Evolutionary conservation across 2,329 filamentous ascomycete species (phyloP).

Genomic region (Eurotiales sp.): DNA sequence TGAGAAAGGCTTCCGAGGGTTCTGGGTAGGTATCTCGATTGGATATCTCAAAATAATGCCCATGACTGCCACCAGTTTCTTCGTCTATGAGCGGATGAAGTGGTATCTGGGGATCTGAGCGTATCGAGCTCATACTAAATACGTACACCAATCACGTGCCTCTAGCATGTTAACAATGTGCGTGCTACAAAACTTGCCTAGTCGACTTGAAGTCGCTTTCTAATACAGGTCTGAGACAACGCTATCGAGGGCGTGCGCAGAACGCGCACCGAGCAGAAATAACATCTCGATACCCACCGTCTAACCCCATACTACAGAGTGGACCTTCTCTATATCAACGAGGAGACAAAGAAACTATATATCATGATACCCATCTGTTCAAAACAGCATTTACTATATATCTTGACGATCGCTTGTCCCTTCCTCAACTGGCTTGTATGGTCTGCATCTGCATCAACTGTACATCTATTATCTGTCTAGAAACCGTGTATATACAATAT

Average conservation of each 20-base stretch:
- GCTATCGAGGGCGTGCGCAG: no score
- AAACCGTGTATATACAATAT: background rate
- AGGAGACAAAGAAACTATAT: background rate
- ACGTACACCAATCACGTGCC: background rate
- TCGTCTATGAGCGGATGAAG: constrained; percentile 64
- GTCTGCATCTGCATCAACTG: background rate
- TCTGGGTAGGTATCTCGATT: constrained; percentile 90
- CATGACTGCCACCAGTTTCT: constrained; percentile 72
- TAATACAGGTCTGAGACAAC: no score
- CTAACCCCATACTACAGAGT: no score
- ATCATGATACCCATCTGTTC: background rate
- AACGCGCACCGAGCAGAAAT: no score
- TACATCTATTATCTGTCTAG: background rate
- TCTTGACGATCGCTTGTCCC: background rate
- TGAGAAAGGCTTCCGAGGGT: constrained; percentile 74
- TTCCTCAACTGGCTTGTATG: no score
- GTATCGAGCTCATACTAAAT: no score
- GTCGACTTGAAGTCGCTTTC: no score
- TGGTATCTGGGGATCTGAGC: constrained; percentile 59
- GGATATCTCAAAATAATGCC: constrained; percentile 93
- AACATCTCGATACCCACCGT: no score
- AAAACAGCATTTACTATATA: background rate
- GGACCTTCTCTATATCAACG: background rate
- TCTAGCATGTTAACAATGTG: no score
- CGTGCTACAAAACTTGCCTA: no score